phyloP scores from a whole-genome alignment of 495 filamentous ascomycete genomes.

The Entonaema liquescens region DNA sequence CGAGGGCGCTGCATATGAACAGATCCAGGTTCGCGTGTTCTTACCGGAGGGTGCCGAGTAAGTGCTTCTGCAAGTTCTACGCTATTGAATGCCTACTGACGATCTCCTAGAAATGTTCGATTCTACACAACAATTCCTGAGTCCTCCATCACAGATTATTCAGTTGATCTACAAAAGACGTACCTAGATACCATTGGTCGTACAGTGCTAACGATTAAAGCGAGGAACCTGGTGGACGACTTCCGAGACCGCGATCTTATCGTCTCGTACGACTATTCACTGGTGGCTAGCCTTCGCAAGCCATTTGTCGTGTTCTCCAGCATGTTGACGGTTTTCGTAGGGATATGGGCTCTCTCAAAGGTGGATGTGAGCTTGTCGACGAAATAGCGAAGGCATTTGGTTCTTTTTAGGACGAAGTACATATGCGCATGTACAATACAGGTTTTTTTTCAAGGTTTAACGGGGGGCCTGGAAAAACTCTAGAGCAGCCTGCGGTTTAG shows the following conservation, averaged over 20 bases:
- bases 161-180: conserved; percentile 64
- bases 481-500: conserved; percentile 37
- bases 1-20: conserved; percentile 87
- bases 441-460: conserved; percentile 30
- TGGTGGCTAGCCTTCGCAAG: conserved; percentile 80
- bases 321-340: conserved; percentile 75
- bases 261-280: conserved; percentile 87
- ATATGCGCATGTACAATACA: conserved; percentile 34
- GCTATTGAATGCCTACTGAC: conserved; percentile 39
- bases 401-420: conserved; percentile 29
- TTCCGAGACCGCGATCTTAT: conserved; percentile 80
- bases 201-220: conserved; percentile 80
- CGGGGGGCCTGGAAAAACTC: conserved; percentile 15
- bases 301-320: conserved; percentile 84
- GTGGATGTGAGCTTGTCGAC: conserved; percentile 67
- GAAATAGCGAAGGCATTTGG: conserved; percentile 39
- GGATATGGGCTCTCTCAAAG: conserved; percentile 77
- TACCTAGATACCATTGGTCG: conserved; percentile 95
- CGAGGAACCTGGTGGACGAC: conserved; percentile 88
- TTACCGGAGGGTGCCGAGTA: conserved; percentile 92
- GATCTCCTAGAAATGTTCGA: conserved; percentile 66
- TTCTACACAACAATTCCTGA: conserved; percentile 69
- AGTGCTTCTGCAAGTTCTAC: conserved; percentile 48
- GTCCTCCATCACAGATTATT: conserved; percentile 66
- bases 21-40: conserved; percentile 80